Conservation (phyloP, 495 filamentous ascomycete species). For the Daldinia grandis region DNA sequence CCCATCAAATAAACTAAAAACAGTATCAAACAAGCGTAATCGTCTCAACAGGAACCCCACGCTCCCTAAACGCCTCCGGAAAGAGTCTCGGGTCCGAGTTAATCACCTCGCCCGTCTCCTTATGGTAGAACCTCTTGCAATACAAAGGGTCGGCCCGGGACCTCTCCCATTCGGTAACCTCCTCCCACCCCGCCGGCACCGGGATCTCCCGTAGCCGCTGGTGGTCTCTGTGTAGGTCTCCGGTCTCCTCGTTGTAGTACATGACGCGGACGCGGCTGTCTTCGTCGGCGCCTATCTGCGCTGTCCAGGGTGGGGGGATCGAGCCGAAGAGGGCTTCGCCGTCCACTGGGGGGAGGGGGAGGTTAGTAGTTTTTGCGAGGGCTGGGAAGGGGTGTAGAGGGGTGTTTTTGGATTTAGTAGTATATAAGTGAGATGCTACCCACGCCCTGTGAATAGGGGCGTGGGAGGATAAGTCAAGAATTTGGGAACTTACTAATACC, state of each 20-base stretch:
- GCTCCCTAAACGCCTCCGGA: constrained; percentile 11
- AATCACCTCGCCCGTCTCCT: constrained; percentile 24
- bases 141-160: constrained; percentile 10
- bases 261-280: neutral
- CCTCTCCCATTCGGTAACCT: constrained; percentile 7
- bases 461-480: neutral
- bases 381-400: too few species aligned
- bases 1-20: neutral
- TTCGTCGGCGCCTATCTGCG: neutral
- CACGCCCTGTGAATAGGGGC: too few species aligned
- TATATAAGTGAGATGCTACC: too few species aligned
- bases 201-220: constrained; percentile 19
- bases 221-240: neutral
- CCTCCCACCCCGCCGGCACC: constrained; percentile 20
- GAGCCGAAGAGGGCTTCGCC: constrained; percentile 25
- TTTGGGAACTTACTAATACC: constrained; percentile 31
- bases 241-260: constrained; percentile 1
- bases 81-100: constrained; percentile 34
- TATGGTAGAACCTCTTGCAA: constrained; percentile 19
- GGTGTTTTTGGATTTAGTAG: too few species aligned
- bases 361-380: neutral
- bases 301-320: constrained; percentile 12
- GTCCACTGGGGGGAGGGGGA: constrained; percentile 7
- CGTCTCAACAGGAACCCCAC: constrained; percentile 14
- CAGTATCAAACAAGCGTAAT: constrained; percentile 26